A percentile compares a stretch with the other conserved stretches of the same genome.
These are phyloP conservation scores for Ustilago curta DNA, from an alignment of 1,284 basidiomycete species.

Conservation along the genomic window DNA sequence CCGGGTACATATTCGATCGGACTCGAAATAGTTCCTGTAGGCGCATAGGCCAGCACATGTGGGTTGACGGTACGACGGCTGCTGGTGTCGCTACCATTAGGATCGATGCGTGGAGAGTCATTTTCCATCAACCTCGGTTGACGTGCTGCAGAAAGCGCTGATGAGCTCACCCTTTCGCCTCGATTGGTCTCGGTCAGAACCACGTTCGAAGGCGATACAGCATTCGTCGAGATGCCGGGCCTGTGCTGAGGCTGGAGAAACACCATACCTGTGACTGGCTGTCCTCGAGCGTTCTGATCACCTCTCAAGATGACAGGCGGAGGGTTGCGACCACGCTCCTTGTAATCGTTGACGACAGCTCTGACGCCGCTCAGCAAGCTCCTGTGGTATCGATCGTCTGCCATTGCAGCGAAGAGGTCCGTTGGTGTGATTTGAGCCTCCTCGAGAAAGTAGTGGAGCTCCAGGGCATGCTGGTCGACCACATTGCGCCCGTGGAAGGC, in stretches of 20 bases:
- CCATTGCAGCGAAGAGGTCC: slow-evolving; percentile 1
- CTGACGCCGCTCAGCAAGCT: background rate
- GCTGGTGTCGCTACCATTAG: no score
- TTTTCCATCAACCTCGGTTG: no score
- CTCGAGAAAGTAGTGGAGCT: slow-evolving; percentile 1
- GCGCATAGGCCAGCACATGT: no score
- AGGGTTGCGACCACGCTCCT: background rate
- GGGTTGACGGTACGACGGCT: no score
- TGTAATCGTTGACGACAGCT: background rate
- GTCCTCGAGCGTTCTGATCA: background rate
- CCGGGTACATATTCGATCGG: background rate
- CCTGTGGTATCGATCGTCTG: background rate
- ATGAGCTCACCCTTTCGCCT: no score
- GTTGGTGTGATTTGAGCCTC: slow-evolving; percentile 1
- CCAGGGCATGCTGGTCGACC: slow-evolving; percentile 1
- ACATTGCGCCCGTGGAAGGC: background rate
- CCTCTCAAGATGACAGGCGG: background rate
- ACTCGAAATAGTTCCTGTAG: no score
- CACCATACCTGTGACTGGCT: background rate
- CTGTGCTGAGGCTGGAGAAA: no score
- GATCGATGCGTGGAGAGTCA: no score
- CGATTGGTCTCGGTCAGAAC: no score
- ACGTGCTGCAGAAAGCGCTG: no score
- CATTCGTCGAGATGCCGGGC: no score
- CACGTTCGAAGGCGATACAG: no score